These are phyloP conservation scores for Tilletia caries DNA, from an alignment of 1,284 basidiomycete species.

Conservation along the genomic window DNA sequence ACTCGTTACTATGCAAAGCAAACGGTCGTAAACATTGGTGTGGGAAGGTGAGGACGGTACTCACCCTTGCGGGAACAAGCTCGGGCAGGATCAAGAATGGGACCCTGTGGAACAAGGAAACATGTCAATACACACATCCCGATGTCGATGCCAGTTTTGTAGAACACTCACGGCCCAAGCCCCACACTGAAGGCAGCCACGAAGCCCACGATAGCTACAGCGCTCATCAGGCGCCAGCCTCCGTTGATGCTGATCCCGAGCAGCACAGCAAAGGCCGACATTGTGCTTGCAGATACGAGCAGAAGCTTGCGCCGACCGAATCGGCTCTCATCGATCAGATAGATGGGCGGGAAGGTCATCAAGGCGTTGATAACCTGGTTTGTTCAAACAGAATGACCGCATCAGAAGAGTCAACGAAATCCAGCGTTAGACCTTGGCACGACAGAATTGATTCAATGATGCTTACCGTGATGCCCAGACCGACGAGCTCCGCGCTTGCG, in stretches of 20 bases:
- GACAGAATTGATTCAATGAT: neutral
- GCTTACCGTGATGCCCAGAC: constrained; percentile 39
- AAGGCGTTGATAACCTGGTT: constrained; percentile 62
- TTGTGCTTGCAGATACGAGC: constrained; percentile 59
- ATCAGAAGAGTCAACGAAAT: neutral
- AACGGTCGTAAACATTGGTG: too few species aligned
- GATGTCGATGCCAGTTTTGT: neutral
- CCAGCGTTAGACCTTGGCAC: too few species aligned
- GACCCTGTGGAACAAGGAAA: constrained; percentile 50
- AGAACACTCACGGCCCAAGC: constrained; percentile 65
- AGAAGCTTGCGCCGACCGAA: constrained; percentile 56
- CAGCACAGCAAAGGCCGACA: constrained; percentile 65
- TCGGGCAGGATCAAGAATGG: constrained; percentile 92
- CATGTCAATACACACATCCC: neutral
- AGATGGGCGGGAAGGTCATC: constrained; percentile 76
- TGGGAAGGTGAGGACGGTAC: neutral
- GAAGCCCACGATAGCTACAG: constrained; percentile 74
- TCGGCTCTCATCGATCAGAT: constrained; percentile 67
- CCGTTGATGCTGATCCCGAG: constrained; percentile 70
- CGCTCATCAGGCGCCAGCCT: constrained; percentile 60
- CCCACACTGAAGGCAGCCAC: constrained; percentile 86
- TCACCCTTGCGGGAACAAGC: constrained; percentile 64
- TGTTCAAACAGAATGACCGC: too few species aligned
- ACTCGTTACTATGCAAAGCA: too few species aligned
- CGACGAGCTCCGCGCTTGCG: constrained; percentile 31